Conservation (phyloP, 2,329 filamentous ascomycete species). For the Stagonosporopsis vannaccii region DNA sequence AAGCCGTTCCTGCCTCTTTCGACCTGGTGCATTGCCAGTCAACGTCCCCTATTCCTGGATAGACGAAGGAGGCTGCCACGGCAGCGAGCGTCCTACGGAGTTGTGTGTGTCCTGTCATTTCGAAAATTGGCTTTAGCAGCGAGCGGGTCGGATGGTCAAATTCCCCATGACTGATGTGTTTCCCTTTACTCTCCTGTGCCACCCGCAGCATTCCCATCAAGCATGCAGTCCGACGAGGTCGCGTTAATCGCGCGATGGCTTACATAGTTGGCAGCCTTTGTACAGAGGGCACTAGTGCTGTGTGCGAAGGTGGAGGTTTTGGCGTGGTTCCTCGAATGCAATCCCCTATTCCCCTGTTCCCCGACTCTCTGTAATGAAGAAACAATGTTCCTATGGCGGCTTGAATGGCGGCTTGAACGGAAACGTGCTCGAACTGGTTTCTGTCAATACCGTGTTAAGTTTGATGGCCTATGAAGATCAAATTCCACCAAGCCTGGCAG, state of each 20-base stretch:
- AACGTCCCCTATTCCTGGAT: conserved; percentile 42
- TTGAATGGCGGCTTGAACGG: conserved; percentile 11
- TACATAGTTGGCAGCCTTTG: conserved; percentile 35
- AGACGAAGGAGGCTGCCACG: conserved; percentile 43
- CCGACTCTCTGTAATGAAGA: conserved; percentile 38
- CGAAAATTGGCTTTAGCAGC: conserved; percentile 52
- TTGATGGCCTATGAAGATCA: not conserved
- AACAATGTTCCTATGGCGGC: conserved; percentile 24
- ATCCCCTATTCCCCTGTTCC: conserved; percentile 45
- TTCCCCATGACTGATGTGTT: conserved; percentile 53
- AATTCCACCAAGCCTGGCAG: not conserved
- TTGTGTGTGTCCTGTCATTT: conserved; percentile 50
- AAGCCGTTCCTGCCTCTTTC: conserved; percentile 40
- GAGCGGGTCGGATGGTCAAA: conserved; percentile 49
- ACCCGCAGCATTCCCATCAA: conserved; percentile 35
- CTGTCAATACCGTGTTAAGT: not conserved
- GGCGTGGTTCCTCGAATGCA: conserved; percentile 43
- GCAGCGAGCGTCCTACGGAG: conserved; percentile 49
- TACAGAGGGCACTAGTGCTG: conserved; percentile 30
- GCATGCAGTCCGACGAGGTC: conserved; percentile 31
- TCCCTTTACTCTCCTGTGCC: conserved; percentile 41
- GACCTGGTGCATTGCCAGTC: conserved; percentile 46
- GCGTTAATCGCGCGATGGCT: conserved; percentile 26
- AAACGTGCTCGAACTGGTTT: not conserved
- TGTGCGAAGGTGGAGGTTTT: conserved; percentile 30